phyloP scores from a whole-genome alignment of 176 grass and related monocot genomes.

The Poa annua region DNA sequence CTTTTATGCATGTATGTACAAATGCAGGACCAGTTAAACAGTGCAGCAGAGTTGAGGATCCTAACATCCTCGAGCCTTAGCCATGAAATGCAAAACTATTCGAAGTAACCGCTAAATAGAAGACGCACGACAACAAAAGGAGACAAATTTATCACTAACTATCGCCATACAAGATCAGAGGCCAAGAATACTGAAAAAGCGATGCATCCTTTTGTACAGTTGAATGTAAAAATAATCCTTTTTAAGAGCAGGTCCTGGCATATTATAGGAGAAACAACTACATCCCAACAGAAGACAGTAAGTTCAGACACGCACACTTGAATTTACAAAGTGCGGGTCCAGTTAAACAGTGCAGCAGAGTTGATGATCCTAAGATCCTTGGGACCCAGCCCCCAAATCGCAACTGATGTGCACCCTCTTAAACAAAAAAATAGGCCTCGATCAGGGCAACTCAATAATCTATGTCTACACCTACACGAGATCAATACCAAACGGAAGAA shows the following conservation, averaged over 20 bases:
- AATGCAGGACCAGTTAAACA: not conserved
- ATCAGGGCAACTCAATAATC: not conserved
- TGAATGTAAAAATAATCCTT: not conserved
- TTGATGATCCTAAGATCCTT: not conserved
- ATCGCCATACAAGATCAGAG: not conserved
- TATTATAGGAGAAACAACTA: not conserved
- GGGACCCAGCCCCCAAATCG: not conserved
- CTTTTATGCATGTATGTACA: not conserved
- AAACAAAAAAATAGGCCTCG: not conserved
- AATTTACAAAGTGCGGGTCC: not conserved
- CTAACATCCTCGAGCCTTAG: not conserved
- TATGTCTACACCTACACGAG: too few species aligned
- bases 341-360: not conserved
- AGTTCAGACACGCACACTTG: too few species aligned
- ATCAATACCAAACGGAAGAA: not conserved
- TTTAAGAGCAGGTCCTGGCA: not conserved
- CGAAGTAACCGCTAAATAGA: too few species aligned
- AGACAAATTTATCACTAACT: too few species aligned
- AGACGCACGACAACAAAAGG: too few species aligned
- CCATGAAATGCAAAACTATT: not conserved
- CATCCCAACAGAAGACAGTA: too few species aligned
- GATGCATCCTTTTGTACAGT: not conserved
- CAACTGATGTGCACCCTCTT: accelerated
- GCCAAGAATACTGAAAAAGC: not conserved
- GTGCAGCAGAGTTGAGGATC: not conserved